Conservation (phyloP, 495 filamentous ascomycete genomes). For the Lineolata rhizophorae region DNA sequence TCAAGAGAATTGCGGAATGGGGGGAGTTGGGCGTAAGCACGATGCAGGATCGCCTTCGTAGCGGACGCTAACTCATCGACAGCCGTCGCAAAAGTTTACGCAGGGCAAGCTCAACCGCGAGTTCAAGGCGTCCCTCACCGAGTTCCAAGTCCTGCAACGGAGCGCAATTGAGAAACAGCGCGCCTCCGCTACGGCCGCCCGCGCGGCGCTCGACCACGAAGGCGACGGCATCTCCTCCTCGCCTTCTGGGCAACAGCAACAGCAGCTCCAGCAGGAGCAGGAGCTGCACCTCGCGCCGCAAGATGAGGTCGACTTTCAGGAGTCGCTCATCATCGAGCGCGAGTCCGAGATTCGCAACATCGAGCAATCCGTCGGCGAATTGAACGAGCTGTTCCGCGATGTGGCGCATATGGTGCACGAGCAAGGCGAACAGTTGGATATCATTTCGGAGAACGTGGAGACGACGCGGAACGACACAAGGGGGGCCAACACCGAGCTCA, state of each 20-base stretch:
- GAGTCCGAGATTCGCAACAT: constrained; percentile 93
- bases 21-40: constrained; percentile 67
- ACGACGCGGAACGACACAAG: constrained; percentile 55
- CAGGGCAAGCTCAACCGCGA: constrained; percentile 86
- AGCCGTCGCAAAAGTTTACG: constrained; percentile 85
- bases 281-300: constrained; percentile 68
- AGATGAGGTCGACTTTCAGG: constrained; percentile 94
- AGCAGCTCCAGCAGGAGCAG: constrained; percentile 50
- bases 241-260: constrained; percentile 22
- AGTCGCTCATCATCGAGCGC: constrained; percentile 81
- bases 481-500: constrained; percentile 67
- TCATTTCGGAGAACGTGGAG: constrained; percentile 72
- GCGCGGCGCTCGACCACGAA: constrained; percentile 42
- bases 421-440: constrained; percentile 76
- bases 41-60: background rate
- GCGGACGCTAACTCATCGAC: constrained; percentile 3
- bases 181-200: constrained; percentile 59
- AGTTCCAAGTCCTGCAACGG: constrained; percentile 81
- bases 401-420: constrained; percentile 89
- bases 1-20: constrained; percentile 84
- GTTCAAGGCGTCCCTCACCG: constrained; percentile 63
- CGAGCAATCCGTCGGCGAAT: constrained; percentile 81
- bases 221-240: constrained; percentile 11
- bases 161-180: constrained; percentile 81
- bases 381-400: constrained; percentile 93